Conservation (phyloP, 768 basidiomycete species). For the Boletus reticulatus region DNA sequence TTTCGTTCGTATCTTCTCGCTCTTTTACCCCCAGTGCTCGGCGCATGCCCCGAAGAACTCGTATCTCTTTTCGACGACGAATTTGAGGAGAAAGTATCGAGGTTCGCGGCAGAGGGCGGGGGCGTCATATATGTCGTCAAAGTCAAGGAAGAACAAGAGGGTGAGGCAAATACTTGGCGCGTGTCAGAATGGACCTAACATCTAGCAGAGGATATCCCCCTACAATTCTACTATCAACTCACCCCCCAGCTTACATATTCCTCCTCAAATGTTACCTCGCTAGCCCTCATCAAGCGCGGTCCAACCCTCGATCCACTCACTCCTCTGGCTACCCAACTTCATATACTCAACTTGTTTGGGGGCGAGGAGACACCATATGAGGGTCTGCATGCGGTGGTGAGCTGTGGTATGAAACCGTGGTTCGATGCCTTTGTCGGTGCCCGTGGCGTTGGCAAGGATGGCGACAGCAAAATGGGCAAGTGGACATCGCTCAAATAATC, state of each 20-base stretch:
- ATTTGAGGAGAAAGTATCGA: constrained; percentile 71
- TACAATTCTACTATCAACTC: constrained; percentile 64
- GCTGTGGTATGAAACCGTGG: constrained; percentile 95
- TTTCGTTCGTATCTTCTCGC: constrained; percentile 71
- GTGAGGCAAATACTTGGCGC: constrained; percentile 38
- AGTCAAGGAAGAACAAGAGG: constrained; percentile 69
- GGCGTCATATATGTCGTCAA: constrained; percentile 84
- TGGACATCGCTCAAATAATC: constrained; percentile 3
- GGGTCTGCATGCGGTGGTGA: constrained; percentile 91
- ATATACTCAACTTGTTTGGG: constrained; percentile 89
- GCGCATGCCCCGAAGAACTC: constrained; percentile 63
- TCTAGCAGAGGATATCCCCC: constrained; percentile 58
- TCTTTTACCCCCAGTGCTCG: constrained; percentile 80
- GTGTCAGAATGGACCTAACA: constrained; percentile 6
- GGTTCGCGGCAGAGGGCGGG: constrained; percentile 74
- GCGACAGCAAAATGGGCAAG: constrained; percentile 79
- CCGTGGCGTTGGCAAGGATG: constrained; percentile 70
- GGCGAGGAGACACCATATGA: constrained; percentile 92
- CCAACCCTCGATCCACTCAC: constrained; percentile 76
- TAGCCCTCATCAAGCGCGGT: constrained; percentile 93
- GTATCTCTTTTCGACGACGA: constrained; percentile 67
- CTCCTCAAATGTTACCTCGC: constrained; percentile 73
- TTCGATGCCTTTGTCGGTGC: constrained; percentile 97
- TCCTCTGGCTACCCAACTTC: constrained; percentile 82
- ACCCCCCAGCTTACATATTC: constrained; percentile 79